Base-by-base conservation (phyloP, 306 rosid genomes). In the Hippophae tibetana region DNA sequence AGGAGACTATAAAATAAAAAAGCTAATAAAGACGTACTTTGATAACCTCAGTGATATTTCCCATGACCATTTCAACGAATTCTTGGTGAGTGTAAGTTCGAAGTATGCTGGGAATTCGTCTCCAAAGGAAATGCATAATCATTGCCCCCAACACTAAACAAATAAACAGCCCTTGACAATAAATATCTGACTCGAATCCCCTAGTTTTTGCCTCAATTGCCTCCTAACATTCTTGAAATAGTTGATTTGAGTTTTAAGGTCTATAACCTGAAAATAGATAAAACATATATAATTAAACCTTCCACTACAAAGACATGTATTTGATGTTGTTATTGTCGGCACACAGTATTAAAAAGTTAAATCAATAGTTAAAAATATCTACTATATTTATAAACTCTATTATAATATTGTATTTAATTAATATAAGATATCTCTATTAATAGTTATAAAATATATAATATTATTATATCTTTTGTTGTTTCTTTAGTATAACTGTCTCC, bases 21-120 rank as follows among this genome's bases (percentile, higher is more conserved):
- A 18, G 23, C 23, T 18, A 18, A 18, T 18, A 18, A 18, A 18
- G 23, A 18, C 23, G 23, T 50, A 81, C 79, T 45, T 69, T 52
- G 60, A 75, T 66, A 14, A 42, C 62, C 10, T 7, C 18, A 8
- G 81, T 72, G n/a, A 75, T 26, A 69, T 82, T 82, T 47, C 70
- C 68, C 26, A 72, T 61, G 13, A 82, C 87, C 6, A 63, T 23
- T 10, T 60, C 79, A 6, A 75, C 73, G 10, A 46, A 63, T 54
- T 63, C 38, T 62, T 63, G 60, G 6, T 9, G 74, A 48, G 85
- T 25, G 60, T 70, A 52, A 23, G 76, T 65, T 54, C 57, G 49
- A 38, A 63, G 40, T 42, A 42, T n/a, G 8, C 44, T 66, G 13
- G 13, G 57, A 66, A 9, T 57, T 50, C 2, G 51, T 23, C 1